phyloP scores from a whole-genome alignment of 1,284 basidiomycete species.

The Puccinia polysora region DNA sequence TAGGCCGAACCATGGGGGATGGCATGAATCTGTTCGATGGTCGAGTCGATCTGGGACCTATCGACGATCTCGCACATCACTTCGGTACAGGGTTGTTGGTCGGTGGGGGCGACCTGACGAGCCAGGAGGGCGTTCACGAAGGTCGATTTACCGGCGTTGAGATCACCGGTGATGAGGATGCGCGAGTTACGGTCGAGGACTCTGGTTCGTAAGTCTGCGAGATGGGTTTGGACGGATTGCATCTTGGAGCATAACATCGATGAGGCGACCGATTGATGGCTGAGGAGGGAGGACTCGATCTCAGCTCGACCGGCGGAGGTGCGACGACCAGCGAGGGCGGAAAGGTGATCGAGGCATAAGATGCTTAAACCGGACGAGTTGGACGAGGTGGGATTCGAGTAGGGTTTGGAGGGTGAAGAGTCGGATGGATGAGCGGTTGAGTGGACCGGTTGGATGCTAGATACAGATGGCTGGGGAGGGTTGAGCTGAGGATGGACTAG shows the following conservation, averaged over 20 bases:
- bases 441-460: no score
- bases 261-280: slow-evolving; percentile 30
- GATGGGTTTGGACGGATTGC: slow-evolving; percentile 57
- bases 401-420: not conserved
- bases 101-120: slow-evolving; percentile 87
- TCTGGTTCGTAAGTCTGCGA: slow-evolving; percentile 76
- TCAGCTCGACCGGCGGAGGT: slow-evolving; percentile 10
- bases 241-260: slow-evolving; percentile 25
- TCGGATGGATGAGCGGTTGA: not conserved
- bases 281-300: slow-evolving; percentile 25
- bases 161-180: slow-evolving; percentile 96
- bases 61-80: slow-evolving; percentile 97
- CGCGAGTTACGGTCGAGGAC: slow-evolving; percentile 89
- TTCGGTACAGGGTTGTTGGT: slow-evolving; percentile 96
- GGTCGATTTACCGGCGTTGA: slow-evolving; percentile 98
- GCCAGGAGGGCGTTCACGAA: slow-evolving; percentile 91
- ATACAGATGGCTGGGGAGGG: no score
- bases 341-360: slow-evolving; percentile 15
- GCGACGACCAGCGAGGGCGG: slow-evolving; percentile 21
- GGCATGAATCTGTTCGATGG: slow-evolving; percentile 70
- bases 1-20: slow-evolving; percentile 63
- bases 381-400: not conserved
- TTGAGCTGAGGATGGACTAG: slow-evolving; percentile 18
- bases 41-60: slow-evolving; percentile 69
- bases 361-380: slow-evolving; percentile 4